Percentiles rank a stretch among this genome's conserved stretches.
phyloP scores from a whole-genome alignment of 805 yeast genomes.

The Hemisphaericaspora nanyangensis region DNA sequence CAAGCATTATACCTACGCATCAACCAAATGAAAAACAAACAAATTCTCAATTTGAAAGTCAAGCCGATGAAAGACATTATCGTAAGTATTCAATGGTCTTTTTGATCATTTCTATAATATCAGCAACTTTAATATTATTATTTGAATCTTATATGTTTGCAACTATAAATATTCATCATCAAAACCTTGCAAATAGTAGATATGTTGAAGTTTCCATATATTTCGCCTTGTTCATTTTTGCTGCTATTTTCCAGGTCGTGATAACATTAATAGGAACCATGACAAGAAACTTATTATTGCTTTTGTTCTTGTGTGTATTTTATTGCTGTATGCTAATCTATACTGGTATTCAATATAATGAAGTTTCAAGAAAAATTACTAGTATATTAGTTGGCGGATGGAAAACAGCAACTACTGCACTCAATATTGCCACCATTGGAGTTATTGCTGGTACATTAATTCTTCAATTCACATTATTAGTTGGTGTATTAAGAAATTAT shows the following conservation, averaged over 20 bases:
- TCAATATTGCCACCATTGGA: constrained; percentile 41
- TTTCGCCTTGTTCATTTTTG: constrained; percentile 46
- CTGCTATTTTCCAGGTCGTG: constrained; percentile 38
- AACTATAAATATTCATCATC: constrained; percentile 31
- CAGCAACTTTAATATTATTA: constrained; percentile 31
- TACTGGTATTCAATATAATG: constrained; percentile 44
- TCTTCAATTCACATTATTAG: constrained; percentile 24
- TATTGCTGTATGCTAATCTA: constrained; percentile 42
- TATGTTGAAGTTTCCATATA: constrained; percentile 35
- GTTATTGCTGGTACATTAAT: constrained; percentile 36
- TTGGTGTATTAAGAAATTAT: constrained; percentile 30
- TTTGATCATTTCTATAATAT: constrained; percentile 25
- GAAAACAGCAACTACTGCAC: constrained; percentile 30
- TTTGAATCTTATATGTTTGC: constrained; percentile 40
- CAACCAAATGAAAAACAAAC: background rate
- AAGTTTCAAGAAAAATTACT: constrained; percentile 25
- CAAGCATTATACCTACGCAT: background rate
- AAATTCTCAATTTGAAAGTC: background rate
- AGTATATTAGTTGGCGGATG: constrained; percentile 17
- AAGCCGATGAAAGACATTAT: constrained; percentile 4
- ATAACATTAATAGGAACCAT: constrained; percentile 36
- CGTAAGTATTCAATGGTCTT: constrained; percentile 11
- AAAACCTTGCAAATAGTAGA: constrained; percentile 10
- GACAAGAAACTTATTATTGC: constrained; percentile 36
- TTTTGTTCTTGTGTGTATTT: constrained; percentile 37